Evolutionary conservation across 306 rosid genomes (phyloP).

Genomic region (Dryas drummondii): DNA sequence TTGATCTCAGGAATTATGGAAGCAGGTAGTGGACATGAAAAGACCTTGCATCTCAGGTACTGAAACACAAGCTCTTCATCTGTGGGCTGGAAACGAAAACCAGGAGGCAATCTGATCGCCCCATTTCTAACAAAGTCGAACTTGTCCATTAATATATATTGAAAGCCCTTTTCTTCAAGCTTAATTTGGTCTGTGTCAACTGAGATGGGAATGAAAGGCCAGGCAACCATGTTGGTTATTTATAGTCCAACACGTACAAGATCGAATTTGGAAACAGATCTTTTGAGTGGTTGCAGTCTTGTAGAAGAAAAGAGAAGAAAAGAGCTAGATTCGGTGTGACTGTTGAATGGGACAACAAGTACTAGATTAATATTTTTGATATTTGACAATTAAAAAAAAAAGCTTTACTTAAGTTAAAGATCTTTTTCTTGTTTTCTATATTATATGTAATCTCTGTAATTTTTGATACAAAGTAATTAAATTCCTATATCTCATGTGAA

Average conservation of each 20-base stretch:
- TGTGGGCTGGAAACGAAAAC: slow-evolving; percentile 92
- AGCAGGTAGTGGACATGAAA: slow-evolving; percentile 74
- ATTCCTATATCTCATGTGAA: background rate
- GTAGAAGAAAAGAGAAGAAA: background rate
- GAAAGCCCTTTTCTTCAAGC: background rate
- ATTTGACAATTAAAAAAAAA: background rate
- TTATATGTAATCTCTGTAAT: background rate
- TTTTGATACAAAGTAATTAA: background rate
- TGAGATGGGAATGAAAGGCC: background rate
- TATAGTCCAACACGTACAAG: slow-evolving; percentile 17
- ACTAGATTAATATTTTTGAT: background rate
- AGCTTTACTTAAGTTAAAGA: background rate
- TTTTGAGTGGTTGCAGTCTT: slow-evolving; percentile 10
- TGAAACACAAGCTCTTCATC: slow-evolving; percentile 90
- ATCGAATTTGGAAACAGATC: background rate
- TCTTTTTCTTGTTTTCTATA: background rate
- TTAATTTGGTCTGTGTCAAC: slow-evolving; percentile 2
- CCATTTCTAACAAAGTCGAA: slow-evolving; percentile 52
- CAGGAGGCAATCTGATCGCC: slow-evolving; percentile 77
- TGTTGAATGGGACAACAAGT: background rate
- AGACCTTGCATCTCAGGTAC: slow-evolving; percentile 69
- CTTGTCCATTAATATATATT: slow-evolving; percentile 41
- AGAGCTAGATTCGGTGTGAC: background rate
- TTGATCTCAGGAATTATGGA: slow-evolving; percentile 78
- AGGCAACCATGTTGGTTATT: slow-evolving; percentile 25